Base-by-base conservation (phyloP, 139 green algal genomes). In the Picochlorum sp. region DNA sequence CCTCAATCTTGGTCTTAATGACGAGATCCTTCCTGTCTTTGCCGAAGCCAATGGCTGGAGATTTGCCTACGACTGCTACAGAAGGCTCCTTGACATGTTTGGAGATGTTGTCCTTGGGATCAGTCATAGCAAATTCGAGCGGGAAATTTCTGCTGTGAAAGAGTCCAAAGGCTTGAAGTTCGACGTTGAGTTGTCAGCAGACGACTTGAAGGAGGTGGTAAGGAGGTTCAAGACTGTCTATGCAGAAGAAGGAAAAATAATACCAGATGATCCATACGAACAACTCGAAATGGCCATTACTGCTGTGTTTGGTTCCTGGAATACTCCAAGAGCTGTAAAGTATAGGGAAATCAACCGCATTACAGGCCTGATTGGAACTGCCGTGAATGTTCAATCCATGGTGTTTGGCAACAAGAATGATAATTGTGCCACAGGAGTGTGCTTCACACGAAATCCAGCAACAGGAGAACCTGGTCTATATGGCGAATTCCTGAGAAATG, bases 301-400 rank as follows among this genome's bases (percentile, higher is more conserved):
- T 67, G 85, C 86, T 23, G 86, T 92, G 28, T 94, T 94, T 77
- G 65, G 73, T 51, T 90, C 81, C 55, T 91, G 83, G 83, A 83
- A 86, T 66, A 86, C 73, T 20, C 77, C 78, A 11, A 76, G 89
- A 38, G 89, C 89, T 20, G 79, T 87, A 54, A 92, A 89, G 84
- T 95, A 95, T 80, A 76, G 88, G 49, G 72, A 85, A 57, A 89
- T 96, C 72, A 90, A 95, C 74, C 75, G 83, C 64, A 92, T 96
- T 74, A 82, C 69, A 2, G 87, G 85, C 20, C 79, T 96, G 24
- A 74, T 78, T 66, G 88, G 88, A 63, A 96, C 89, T 5, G 88
- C 88, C 9, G 89, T 96, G 38, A 96, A 90, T 66, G 75, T 96
- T 26, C 86, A 96, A 71, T 70, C 83, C 65, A 95, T 95, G 88